Base-by-base conservation (phyloP, 2,329 filamentous ascomycete species). In the Penicillium vulpinum region DNA sequence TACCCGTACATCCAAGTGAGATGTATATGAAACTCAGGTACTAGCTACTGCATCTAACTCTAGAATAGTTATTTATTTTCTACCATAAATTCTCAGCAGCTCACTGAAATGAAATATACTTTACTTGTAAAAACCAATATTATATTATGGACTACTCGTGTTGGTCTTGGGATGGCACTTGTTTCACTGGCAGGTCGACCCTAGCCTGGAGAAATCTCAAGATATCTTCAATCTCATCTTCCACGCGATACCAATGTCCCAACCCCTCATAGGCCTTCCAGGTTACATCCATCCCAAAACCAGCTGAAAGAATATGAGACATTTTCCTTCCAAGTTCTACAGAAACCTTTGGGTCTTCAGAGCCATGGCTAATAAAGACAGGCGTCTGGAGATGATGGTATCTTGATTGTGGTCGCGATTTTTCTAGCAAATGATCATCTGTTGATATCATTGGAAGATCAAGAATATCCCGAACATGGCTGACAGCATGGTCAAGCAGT, bases 391-490 rank as follows among this genome's bases (percentile, higher is more conserved):
- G 47, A 9, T 60, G 56, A 31, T 15, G 9, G 36, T 28, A 39
- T 3, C 13, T 38, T 28, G 24, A 29, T 18, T 28, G n/a, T 29
- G 33, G 1, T 18, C 4, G 8, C n/a, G 51, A 31, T 9, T 36
- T 36, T n/a, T 41, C 11, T 31, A 22, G 15, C 18, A 22, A 24
- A 29, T 9, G 21, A 18, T 15, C 48, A 18, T 51, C 35, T 24
- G 40, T 7, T 15, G 35, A 15, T n/a, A 52, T 26, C 9, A 50
- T 24, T 10, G 66, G 56, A 10, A 71, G 51, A 41, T 59, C 63
- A 28, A 73, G 64, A 9, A 78, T 64, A 56, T 74, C 72, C 35
- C 75, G 68, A 44, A 70, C 57, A 43, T 73, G 71, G 9, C 61
- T 62, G 4, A 72, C 50, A 3, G 69, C 70, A 21, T 67, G 69